Percentiles rank a stretch among this genome's conserved stretches.
These are phyloP conservation scores for Stagonosporopsis tanaceti DNA, from an alignment of 2,329 filamentous ascomycete species.

Conservation along the genomic window DNA sequence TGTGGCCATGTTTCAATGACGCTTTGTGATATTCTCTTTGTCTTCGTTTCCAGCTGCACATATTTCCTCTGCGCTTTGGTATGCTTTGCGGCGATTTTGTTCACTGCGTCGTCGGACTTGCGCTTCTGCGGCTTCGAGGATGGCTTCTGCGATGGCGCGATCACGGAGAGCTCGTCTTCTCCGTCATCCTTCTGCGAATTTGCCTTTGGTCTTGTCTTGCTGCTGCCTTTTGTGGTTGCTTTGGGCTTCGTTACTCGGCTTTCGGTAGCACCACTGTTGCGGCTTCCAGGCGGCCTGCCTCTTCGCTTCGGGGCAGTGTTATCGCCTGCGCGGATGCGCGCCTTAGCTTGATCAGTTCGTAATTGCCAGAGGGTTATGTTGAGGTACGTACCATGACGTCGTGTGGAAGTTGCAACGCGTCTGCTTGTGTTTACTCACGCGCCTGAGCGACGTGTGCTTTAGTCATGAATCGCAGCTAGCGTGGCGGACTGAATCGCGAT, in stretches of 20 bases:
- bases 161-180: conserved; percentile 11
- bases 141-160: conserved; percentile 1
- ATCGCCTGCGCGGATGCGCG: conserved; percentile 30
- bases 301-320: conserved; percentile 30
- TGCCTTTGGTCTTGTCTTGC: conserved; percentile 23
- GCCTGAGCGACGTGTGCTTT: background rate
- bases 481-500: background rate
- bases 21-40: conserved; percentile 48
- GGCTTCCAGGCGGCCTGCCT: conserved; percentile 36
- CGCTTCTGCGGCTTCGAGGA: conserved; percentile 27
- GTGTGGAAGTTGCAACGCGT: conserved; percentile 29
- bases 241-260: conserved; percentile 25
- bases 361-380: background rate
- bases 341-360: conserved; percentile 30
- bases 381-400: conserved; percentile 41
- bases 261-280: conserved; percentile 25
- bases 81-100: conserved; percentile 32
- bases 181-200: conserved; percentile 22
- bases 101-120: conserved; percentile 26
- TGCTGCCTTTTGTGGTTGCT: conserved; percentile 18
- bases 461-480: background rate
- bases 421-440: conserved; percentile 20
- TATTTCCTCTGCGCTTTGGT: conserved; percentile 34
- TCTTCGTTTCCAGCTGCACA: conserved; percentile 45
- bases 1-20: conserved; percentile 60